phyloP scores from a whole-genome alignment of 148 eudicot species.

The Spergularia marina region DNA sequence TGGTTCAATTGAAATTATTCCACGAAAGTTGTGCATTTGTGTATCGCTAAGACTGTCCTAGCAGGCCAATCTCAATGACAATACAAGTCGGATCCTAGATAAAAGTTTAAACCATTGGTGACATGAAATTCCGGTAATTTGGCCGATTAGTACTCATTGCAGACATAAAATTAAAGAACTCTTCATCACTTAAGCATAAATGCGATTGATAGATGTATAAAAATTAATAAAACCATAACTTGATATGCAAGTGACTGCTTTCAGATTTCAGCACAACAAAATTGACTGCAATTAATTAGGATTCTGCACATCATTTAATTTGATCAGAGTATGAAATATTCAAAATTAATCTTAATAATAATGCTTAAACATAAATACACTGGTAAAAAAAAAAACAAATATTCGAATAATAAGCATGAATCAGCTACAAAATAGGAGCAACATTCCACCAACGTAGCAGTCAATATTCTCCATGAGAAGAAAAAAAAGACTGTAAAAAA shows the following conservation, averaged over 20 bases:
- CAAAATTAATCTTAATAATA: no score
- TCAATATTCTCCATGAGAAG: no score
- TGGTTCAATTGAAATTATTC: neutral
- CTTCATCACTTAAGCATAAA: constrained; percentile 13
- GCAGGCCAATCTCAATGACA: no score
- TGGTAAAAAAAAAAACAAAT: neutral
- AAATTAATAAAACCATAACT: neutral
- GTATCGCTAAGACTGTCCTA: no score
- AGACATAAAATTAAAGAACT: neutral
- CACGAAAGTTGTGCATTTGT: neutral
- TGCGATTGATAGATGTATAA: neutral
- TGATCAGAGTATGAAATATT: no score
- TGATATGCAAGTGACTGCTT: neutral
- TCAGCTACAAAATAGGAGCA: neutral
- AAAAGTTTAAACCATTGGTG: no score
- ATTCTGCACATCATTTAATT: neutral
- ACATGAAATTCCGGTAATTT: no score
- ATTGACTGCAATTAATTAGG: neutral
- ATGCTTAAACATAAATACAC: neutral
- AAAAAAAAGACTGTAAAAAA: neutral
- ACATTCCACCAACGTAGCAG: neutral
- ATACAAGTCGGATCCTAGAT: no score
- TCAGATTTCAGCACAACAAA: neutral
- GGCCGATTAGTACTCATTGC: no score
- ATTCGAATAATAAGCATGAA: neutral